Evolutionary conservation across 2,329 filamentous ascomycete genomes (phyloP), one percentile per base, ranked within the genome.

Genomic region (Nigrospora sphaerica): DNA sequence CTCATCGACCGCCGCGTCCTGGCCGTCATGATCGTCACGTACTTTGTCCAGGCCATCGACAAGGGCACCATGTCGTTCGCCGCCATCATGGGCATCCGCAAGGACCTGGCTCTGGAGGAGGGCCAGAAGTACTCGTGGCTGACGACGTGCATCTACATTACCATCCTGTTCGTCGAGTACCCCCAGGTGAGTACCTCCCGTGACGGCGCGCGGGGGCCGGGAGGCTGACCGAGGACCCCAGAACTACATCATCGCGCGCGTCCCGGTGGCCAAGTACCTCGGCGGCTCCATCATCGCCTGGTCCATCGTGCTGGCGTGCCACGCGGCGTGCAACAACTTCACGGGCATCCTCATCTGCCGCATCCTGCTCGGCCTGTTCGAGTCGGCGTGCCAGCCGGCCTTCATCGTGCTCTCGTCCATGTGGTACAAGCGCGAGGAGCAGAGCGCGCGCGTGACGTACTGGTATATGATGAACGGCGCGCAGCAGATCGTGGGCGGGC

Each of bases 401-500:
- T 87, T 88, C 54, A 68, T 88, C 28, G 67, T 88, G 44, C 70
- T 88, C 46, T 83, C 77, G 0, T 72, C 75, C 32, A 85, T 85
- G 70, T 88, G 84, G 84, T 88, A 88, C 62, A 79, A 77, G 49
- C 72, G 82, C 32, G 76, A 83, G 46, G 83, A 88, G 54, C 85
- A 88, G 57, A 76, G 82, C 0, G 62, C 75, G 0, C 76, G 79
- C 6, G 81, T 87, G 3, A 84, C 81, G 0, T 86, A 81, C 62
- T 88, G 84, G 83, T 84, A 85, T 62, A 86, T 86, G 79, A 88
- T 87, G 82, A 88, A 88, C 58, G 84, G 85, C 2, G 74, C 72
- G 1, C 84, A 88, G 58, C 84, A 87, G 57, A 83, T 88, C 43
- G 81, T 87, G 9, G 84, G 84, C 32, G 85, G 85, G 6, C 72